Base-by-base conservation (phyloP, 2,329 filamentous ascomycete genomes). In the Aspergillus brasiliensis region DNA sequence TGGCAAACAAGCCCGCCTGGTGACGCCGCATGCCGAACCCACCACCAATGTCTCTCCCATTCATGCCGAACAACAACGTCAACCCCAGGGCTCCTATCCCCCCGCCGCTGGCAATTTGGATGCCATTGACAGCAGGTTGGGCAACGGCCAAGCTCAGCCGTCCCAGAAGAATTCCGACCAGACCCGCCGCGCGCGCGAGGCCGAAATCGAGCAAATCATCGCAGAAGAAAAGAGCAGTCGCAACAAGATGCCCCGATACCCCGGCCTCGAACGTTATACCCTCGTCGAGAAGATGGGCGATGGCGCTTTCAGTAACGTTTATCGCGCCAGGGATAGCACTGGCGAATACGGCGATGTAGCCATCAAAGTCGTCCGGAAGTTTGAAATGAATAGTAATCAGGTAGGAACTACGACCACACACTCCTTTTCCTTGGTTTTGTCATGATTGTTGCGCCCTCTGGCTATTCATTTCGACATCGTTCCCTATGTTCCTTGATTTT, bases 291-390 rank as follows among this genome's bases (percentile, higher is more conserved):
- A 98, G 84, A 99, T 99, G 94, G 95, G 95, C 65, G 95, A 98
- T 69, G 95, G 95, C 62, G 95, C 95, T 62, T 99, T 99, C 83
- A 98, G 94, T 82, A 98, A 98, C 72, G 95, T 99, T 65, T 99
- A 98, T 78, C 88, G 91, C 40, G 95, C 95, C 38, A 86, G 84
- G 67, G 95, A 99, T 75, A 83, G 78, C 48, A 84, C 87, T 5
- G 90, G 91, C 42, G 82, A 88, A 63, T 85, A 86, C 64, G 87
- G 86, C 66, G 89, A 98, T 74, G 92, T 95, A 34, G 95, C 94
- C 69, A 98, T 99, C 84, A 99, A 99, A 79, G 95, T 99, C 54
- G 95, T 99, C 65, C 90, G 95, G 73, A 98, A 98, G 81, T 98
- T 92, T 76, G 95, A 99, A 80, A 97, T 99, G 91, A 98, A 97